These are phyloP conservation scores for Neurospora sp. DNA, from an alignment of 495 filamentous ascomycete genomes.

Conservation along the genomic window DNA sequence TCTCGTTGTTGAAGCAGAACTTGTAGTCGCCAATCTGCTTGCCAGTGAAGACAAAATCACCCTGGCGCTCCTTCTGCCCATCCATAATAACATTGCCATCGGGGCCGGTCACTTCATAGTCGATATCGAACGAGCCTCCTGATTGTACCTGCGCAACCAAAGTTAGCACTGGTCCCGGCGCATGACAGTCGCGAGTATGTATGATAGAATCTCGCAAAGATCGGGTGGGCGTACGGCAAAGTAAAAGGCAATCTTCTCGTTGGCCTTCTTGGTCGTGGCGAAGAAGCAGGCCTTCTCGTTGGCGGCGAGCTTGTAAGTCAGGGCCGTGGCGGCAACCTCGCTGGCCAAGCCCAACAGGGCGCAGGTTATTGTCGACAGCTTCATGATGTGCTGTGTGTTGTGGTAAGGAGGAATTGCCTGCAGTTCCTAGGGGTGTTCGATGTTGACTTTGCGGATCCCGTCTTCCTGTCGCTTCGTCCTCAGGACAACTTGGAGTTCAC, in stretches of 20 bases:
- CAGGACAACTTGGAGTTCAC: not conserved
- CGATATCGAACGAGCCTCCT: constrained; percentile 90
- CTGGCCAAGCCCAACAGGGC: constrained; percentile 57
- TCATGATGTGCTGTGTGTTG: constrained; percentile 30
- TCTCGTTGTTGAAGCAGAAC: constrained; percentile 98
- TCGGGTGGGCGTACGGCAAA: constrained; percentile 65
- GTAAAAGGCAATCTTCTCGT: constrained; percentile 93
- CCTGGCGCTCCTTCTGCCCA: constrained; percentile 86
- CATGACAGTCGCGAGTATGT: not conserved
- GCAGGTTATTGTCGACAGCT: constrained; percentile 34
- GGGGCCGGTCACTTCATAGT: constrained; percentile 81
- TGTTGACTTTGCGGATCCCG: not conserved
- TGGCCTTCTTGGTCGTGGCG: constrained; percentile 59
- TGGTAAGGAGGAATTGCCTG: not conserved
- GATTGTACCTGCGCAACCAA: constrained; percentile 67
- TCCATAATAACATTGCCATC: constrained; percentile 75
- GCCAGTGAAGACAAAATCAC: constrained; percentile 97
- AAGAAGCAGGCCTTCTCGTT: constrained; percentile 97
- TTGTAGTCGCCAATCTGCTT: constrained; percentile 86
- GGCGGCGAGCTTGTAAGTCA: constrained; percentile 85
- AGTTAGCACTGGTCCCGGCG: not conserved
- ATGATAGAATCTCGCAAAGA: constrained; percentile 1
- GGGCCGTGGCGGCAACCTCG: constrained; percentile 67
- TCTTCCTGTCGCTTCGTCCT: not conserved
- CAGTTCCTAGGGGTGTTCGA: not conserved